Evolutionary conservation across 2,329 filamentous ascomycete species (phyloP).

Genomic region (Fusarium penzigii): DNA sequence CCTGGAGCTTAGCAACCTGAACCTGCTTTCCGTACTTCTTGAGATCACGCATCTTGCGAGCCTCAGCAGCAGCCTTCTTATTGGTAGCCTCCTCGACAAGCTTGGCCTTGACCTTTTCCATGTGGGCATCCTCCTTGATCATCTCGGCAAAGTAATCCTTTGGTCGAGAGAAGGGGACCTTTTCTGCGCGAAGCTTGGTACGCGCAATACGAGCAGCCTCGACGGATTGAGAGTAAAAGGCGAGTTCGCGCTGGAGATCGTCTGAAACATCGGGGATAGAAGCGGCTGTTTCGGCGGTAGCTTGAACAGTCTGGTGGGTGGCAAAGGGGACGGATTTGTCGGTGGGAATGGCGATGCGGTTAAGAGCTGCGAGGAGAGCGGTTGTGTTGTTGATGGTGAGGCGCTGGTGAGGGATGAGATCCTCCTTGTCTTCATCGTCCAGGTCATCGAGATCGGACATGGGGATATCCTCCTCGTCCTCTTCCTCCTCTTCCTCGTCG

Average conservation of each 20-base stretch:
- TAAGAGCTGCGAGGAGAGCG: slow-evolving; percentile 77
- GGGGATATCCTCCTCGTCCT: slow-evolving; percentile 84
- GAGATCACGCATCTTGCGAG: slow-evolving; percentile 86
- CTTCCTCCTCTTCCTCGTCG: slow-evolving; percentile 64
- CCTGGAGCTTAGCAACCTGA: slow-evolving; percentile 92
- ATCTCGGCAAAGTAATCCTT: slow-evolving; percentile 98
- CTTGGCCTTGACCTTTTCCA: slow-evolving; percentile 95
- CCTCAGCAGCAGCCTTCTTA: slow-evolving; percentile 91
- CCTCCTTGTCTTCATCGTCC: slow-evolving; percentile 78
- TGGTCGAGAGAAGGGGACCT: slow-evolving; percentile 82
- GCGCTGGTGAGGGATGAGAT: slow-evolving; percentile 85
- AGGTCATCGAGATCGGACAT: slow-evolving; percentile 83
- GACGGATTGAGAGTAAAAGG: slow-evolving; percentile 89
- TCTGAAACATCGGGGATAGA: slow-evolving; percentile 83
- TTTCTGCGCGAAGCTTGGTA: slow-evolving; percentile 75
- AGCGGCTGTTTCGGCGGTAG: slow-evolving; percentile 61
- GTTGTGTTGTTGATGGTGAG: slow-evolving; percentile 97
- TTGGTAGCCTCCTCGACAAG: slow-evolving; percentile 86
- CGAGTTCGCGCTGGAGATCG: slow-evolving; percentile 87
- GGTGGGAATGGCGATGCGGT: slow-evolving; percentile 72
- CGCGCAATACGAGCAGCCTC: slow-evolving; percentile 76
- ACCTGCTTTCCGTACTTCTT: slow-evolving; percentile 99
- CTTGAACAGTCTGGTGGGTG: slow-evolving; percentile 76
- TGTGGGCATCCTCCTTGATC: slow-evolving; percentile 97
- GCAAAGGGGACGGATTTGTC: slow-evolving; percentile 73